phyloP scores from a whole-genome alignment of 257 asterid genomes.

The Solanum commersonii region DNA sequence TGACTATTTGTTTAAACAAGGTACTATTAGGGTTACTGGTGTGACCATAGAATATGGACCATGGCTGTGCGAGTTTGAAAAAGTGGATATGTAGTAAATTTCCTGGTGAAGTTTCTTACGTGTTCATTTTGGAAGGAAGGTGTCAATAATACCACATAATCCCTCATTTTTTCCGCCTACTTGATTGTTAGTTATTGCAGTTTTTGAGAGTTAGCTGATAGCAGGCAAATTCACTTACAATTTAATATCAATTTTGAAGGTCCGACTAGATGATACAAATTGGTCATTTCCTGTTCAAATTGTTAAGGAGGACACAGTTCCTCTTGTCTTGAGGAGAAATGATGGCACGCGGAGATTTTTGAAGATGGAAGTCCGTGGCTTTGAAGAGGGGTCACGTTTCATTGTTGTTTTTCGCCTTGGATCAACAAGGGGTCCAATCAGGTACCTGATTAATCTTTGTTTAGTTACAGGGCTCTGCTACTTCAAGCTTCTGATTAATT shows the following conservation, averaged over 20 bases:
- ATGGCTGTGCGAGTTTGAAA: not conserved
- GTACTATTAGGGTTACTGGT: not conserved
- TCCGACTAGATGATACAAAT: slow-evolving; percentile 65
- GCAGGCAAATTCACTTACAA: not conserved
- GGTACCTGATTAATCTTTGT: slow-evolving; percentile 27
- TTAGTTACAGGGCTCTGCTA: not conserved
- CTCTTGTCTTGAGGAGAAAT: slow-evolving; percentile 50
- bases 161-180: not conserved
- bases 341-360: slow-evolving; percentile 51
- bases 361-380: slow-evolving; percentile 90
- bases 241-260: slow-evolving; percentile 34
- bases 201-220: not conserved
- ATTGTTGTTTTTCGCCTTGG: slow-evolving; percentile 87
- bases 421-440: slow-evolving; percentile 72
- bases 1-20: not conserved
- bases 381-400: slow-evolving; percentile 97
- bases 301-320: slow-evolving; percentile 76
- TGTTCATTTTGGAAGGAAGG: not conserved
- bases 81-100: not conserved
- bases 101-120: not conserved
- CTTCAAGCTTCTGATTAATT: not conserved
- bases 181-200: not conserved
- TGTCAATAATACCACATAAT: not conserved
- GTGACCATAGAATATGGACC: not conserved
- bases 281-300: slow-evolving; percentile 94